Evolutionary conservation across 208 protist genomes (phyloP).

Genomic region (Jaenimonas drosophilae): DNA sequence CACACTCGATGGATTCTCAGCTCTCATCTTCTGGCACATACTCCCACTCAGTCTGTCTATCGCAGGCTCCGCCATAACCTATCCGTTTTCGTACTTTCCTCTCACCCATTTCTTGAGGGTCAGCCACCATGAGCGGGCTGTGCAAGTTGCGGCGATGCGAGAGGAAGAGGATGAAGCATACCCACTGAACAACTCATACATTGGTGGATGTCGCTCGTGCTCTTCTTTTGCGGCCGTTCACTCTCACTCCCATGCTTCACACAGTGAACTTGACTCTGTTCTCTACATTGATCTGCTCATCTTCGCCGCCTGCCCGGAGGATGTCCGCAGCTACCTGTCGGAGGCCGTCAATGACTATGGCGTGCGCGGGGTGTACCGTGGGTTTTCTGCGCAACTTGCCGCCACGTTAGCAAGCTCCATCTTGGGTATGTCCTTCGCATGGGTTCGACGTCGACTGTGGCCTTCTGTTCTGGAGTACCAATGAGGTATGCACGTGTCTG

Average conservation of each 20-base stretch:
- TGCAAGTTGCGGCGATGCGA: background rate
- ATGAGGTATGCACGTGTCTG: too few species aligned
- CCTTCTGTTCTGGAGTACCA: too few species aligned
- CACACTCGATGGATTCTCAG: background rate
- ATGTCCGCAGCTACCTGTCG: constrained; percentile 11
- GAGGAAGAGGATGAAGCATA: constrained; percentile 8
- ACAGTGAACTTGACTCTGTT: too few species aligned
- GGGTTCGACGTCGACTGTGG: too few species aligned
- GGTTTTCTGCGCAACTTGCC: background rate
- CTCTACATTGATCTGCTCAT: too few species aligned
- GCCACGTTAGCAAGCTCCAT: too few species aligned
- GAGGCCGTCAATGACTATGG: background rate
- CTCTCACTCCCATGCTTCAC: too few species aligned
- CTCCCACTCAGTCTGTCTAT: constrained; percentile 18
- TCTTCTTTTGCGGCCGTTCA: too few species aligned
- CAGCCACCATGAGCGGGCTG: constrained; percentile 18
- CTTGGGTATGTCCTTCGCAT: too few species aligned
- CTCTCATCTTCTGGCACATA: constrained; percentile 7
- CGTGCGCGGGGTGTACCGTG: background rate
- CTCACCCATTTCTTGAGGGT: constrained; percentile 24
- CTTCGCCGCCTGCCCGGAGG: too few species aligned
- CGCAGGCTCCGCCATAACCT: constrained; percentile 10
- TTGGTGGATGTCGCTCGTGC: too few species aligned
- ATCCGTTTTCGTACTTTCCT: constrained; percentile 13
- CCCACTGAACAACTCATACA: constrained; percentile 4